These are phyloP conservation scores for Blastobotrys mokoenaii DNA, from an alignment of 805 yeast species.

Conservation along the genomic window DNA sequence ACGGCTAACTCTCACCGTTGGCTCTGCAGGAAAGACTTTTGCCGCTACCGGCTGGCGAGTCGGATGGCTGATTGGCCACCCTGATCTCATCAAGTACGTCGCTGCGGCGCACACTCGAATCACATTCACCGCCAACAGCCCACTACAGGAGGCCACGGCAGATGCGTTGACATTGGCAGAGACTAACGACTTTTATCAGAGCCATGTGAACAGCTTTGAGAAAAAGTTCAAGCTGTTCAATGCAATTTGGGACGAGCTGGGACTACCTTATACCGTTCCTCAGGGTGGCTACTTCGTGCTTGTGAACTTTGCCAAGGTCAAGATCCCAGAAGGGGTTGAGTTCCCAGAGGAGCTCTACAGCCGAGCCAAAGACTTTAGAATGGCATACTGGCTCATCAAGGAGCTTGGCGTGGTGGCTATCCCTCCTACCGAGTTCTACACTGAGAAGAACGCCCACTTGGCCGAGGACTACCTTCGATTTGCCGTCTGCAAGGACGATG, in stretches of 20 bases:
- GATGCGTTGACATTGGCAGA: conserved; percentile 60
- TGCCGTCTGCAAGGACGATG: conserved; percentile 93
- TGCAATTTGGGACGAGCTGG: conserved; percentile 73
- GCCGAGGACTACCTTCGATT: conserved; percentile 84
- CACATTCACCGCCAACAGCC: conserved; percentile 85
- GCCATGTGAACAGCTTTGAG: conserved; percentile 58
- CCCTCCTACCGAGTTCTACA: conserved; percentile 94
- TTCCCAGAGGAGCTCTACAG: conserved; percentile 60
- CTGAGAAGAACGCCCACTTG: conserved; percentile 57
- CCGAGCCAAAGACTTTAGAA: conserved; percentile 77
- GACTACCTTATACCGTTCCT: conserved; percentile 81
- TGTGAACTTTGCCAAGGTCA: conserved; percentile 77
- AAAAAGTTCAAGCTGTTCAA: conserved; percentile 69
- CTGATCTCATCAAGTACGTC: conserved; percentile 72
- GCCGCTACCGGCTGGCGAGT: conserved; percentile 99
- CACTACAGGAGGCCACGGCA: conserved; percentile 87
- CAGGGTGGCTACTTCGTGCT: conserved; percentile 91
- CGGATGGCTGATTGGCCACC: conserved; percentile 89
- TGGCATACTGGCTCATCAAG: conserved; percentile 87
- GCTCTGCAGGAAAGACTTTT: conserved; percentile 95
- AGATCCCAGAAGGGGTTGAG: conserved; percentile 63
- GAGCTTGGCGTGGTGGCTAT: conserved; percentile 93
- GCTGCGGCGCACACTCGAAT: conserved; percentile 90
- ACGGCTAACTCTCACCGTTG: conserved; percentile 77
- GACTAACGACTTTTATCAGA: conserved; percentile 55